These are phyloP conservation scores for Exophiala sp. DNA, from an alignment of 2,329 filamentous ascomycete species.

Conservation along the genomic window DNA sequence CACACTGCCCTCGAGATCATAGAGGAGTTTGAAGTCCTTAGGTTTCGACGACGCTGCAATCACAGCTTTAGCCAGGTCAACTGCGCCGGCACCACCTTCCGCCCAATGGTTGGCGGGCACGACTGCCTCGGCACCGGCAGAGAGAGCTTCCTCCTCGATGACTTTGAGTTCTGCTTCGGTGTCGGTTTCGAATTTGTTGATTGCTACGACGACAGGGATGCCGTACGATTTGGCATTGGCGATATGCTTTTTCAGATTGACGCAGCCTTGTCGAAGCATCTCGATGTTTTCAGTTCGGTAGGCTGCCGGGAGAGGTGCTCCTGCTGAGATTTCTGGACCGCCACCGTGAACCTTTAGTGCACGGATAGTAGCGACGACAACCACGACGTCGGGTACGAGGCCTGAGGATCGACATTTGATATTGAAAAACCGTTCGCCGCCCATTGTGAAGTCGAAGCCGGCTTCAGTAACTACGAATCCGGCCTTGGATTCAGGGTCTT, in stretches of 20 bases:
- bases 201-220: constrained; percentile 88
- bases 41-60: constrained; percentile 75
- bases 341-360: constrained; percentile 96
- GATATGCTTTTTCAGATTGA: constrained; percentile 95
- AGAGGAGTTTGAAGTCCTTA: constrained; percentile 83
- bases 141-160: constrained; percentile 82
- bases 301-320: constrained; percentile 74
- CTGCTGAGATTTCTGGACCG: constrained; percentile 85
- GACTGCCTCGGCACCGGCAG: constrained; percentile 88
- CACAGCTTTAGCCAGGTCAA: constrained; percentile 82
- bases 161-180: constrained; percentile 86
- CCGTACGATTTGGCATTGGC: constrained; percentile 82
- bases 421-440: constrained; percentile 98
- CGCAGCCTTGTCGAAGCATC: constrained; percentile 78
- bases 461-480: constrained; percentile 96
- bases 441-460: constrained; percentile 99
- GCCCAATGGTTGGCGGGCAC: constrained; percentile 96
- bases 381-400: constrained; percentile 84
- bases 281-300: constrained; percentile 94
- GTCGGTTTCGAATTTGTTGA: constrained; percentile 94
- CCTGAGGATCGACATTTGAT: constrained; percentile 98
- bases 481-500: constrained; percentile 72
- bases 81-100: constrained; percentile 81
- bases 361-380: constrained; percentile 90
- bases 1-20: constrained; percentile 69